Evolutionary conservation across 331 rosid genomes (phyloP).

Genomic region (Malus hybrid): DNA sequence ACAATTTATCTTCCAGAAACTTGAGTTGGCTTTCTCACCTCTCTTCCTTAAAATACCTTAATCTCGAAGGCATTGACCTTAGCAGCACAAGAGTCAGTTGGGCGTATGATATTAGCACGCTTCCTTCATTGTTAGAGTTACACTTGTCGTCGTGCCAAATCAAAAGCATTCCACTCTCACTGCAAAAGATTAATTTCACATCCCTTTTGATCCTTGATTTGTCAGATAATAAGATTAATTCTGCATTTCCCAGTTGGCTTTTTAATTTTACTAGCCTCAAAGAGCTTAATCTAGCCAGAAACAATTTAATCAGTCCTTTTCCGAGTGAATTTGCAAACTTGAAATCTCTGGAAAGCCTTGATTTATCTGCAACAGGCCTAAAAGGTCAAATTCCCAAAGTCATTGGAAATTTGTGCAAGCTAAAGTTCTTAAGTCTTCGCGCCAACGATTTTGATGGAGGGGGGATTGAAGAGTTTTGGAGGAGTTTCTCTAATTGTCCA

Average conservation of each 20-base stretch:
- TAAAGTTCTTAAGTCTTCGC: neutral
- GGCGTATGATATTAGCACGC: neutral
- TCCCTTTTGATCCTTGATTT: neutral
- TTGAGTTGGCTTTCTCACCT: neutral
- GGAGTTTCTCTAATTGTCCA: neutral
- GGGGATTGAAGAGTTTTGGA: neutral
- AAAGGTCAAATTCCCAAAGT: neutral
- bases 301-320: neutral
- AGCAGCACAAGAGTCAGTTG: neutral
- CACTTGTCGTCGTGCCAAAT: neutral
- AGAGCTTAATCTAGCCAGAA: neutral
- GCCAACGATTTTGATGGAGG: neutral
- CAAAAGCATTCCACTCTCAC: neutral
- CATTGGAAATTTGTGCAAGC: neutral
- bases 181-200: neutral
- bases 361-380: neutral
- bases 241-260: neutral
- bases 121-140: neutral
- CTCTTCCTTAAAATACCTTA: neutral
- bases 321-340: neutral
- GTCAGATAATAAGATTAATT: neutral
- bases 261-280: neutral
- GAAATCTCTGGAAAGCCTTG: neutral
- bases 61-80: neutral
- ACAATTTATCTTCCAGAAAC: neutral